Conservation (phyloP, 345 rosid species). For the Combretum micranthum region DNA sequence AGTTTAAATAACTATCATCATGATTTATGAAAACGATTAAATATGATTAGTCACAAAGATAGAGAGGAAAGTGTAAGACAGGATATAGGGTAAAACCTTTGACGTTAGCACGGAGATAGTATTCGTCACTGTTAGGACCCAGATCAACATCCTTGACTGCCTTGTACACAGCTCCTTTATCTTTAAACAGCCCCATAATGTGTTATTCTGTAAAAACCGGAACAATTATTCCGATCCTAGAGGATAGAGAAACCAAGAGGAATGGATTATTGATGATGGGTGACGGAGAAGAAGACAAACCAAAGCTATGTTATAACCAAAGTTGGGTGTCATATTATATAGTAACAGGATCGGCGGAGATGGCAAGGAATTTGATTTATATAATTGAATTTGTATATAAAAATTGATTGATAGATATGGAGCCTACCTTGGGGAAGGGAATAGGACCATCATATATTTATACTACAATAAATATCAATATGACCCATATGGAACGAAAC, state of each 20-base stretch:
- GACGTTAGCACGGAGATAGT: slow-evolving; percentile 46
- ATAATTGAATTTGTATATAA: too few relatives aligned
- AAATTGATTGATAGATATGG: too few relatives aligned
- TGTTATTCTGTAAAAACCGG: background rate
- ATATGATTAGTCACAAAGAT: background rate
- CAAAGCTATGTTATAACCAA: background rate
- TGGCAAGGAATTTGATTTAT: slow-evolving; percentile 2
- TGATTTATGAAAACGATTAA: too few relatives aligned
- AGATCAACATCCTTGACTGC: slow-evolving; percentile 37
- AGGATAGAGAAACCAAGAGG: background rate
- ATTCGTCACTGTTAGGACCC: slow-evolving; percentile 32
- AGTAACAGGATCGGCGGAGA: slow-evolving; percentile 14
- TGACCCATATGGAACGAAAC: too few relatives aligned
- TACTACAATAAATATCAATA: too few relatives aligned
- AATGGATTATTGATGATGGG: background rate
- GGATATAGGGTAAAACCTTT: slow-evolving; percentile 32
- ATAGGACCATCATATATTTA: too few relatives aligned
- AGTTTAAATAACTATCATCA: too few relatives aligned
- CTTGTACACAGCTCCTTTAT: slow-evolving; percentile 34
- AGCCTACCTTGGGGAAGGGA: too few relatives aligned
- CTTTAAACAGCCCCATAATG: slow-evolving; percentile 41
- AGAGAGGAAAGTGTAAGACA: background rate
- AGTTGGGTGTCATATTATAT: slow-evolving; percentile 1
- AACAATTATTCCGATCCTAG: background rate
- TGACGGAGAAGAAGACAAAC: background rate